Evolutionary conservation across 352 stramenopile species (phyloP).

Genomic region (Globisporangium emineosum): DNA sequence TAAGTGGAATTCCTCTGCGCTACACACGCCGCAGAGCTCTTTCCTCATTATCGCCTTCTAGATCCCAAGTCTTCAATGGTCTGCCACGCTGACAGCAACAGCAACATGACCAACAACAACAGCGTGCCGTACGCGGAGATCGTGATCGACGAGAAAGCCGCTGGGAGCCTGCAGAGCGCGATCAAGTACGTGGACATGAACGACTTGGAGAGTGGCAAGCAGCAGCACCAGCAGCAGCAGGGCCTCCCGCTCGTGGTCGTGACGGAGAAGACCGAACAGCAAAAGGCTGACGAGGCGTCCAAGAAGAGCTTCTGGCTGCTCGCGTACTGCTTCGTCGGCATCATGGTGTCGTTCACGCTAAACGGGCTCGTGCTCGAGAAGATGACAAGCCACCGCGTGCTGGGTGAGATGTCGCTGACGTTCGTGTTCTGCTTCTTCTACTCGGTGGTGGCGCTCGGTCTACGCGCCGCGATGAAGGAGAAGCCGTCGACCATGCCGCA

Average conservation of each 20-base stretch:
- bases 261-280: slow-evolving; percentile 6
- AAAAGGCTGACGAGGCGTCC: slow-evolving; percentile 10
- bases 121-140: slow-evolving; percentile 62
- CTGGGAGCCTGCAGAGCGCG: slow-evolving; percentile 18
- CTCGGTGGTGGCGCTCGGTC: slow-evolving; percentile 55
- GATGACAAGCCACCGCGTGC: slow-evolving; percentile 78
- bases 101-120: slow-evolving; percentile 50
- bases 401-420: slow-evolving; percentile 81
- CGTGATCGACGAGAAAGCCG: slow-evolving; percentile 36
- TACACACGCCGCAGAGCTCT: slow-evolving; percentile 6
- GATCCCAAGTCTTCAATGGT: slow-evolving; percentile 9
- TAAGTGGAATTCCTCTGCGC: slow-evolving; percentile 22
- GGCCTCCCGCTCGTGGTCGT: slow-evolving; percentile 6
- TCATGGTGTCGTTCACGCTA: slow-evolving; percentile 83
- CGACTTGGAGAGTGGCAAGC: slow-evolving; percentile 26
- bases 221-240: slow-evolving; percentile 2
- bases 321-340: slow-evolving; percentile 74
- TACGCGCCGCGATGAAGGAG: slow-evolving; percentile 59
- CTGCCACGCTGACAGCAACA: slow-evolving; percentile 22
- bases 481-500: slow-evolving; percentile 72
- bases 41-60: slow-evolving; percentile 4
- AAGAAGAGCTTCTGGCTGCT: slow-evolving; percentile 62
- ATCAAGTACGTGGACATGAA: slow-evolving; percentile 32
- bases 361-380: slow-evolving; percentile 83
- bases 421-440: slow-evolving; percentile 84